Evolutionary conservation across 352 stramenopile genomes (phyloP).

Genomic region (Globisporangium solare): DNA sequence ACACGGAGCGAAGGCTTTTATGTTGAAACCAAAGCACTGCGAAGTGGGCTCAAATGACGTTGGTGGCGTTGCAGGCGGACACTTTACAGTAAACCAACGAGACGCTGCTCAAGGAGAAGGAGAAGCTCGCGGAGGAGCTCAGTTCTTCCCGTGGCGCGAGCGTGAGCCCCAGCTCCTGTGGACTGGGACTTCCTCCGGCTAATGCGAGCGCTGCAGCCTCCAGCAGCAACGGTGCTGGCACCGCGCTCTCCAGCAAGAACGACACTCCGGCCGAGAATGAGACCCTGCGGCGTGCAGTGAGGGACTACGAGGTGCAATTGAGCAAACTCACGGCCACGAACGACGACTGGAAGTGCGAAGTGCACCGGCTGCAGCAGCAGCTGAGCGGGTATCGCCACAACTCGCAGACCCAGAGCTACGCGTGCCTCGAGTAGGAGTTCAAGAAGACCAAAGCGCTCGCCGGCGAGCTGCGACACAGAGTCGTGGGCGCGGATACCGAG

Average conservation of each 20-base stretch:
- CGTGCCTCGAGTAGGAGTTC: conserved; percentile 48
- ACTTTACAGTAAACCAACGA: conserved; percentile 19
- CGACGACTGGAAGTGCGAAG: conserved; percentile 35
- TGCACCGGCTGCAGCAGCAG: conserved; percentile 52
- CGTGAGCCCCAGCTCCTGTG: neutral
- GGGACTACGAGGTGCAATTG: conserved; percentile 49
- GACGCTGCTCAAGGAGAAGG: conserved; percentile 19
- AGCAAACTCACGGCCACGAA: conserved; percentile 34
- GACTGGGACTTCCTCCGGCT: neutral
- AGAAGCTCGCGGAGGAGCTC: conserved; percentile 21
- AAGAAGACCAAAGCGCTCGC: conserved; percentile 25
- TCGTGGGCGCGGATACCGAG: conserved; percentile 41
- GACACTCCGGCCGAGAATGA: conserved; percentile 38
- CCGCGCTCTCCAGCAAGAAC: neutral
- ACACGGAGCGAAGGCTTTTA: too few species aligned
- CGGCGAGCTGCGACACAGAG: conserved; percentile 20
- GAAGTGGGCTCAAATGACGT: neutral
- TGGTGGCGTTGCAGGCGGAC: conserved; percentile 11
- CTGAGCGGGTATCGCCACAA: conserved; percentile 42
- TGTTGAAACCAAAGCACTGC: too few species aligned
- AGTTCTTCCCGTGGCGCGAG: neutral
- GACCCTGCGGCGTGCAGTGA: conserved; percentile 41
- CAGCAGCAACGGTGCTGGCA: too few species aligned
- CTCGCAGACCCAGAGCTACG: conserved; percentile 46
- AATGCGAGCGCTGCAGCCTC: too few species aligned